Evolutionary conservation across 345 rosid species (phyloP), one percentile per base, ranked within the genome.

Genomic region (Carallia brachiata): DNA sequence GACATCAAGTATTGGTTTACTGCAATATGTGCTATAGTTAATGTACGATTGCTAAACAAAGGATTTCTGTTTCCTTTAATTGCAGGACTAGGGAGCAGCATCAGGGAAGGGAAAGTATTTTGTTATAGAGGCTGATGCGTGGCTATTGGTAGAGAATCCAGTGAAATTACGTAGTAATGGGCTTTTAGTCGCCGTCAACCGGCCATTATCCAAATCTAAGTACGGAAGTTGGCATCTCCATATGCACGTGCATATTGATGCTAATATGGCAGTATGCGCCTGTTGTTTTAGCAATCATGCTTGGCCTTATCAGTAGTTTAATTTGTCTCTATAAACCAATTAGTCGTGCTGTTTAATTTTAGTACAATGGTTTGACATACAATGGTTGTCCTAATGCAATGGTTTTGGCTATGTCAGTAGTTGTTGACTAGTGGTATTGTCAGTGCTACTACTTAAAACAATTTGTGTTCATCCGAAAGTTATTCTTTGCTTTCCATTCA

Each of bases 61-160:
- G 7, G 16, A n/a, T 27, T 36, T 6, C 2, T 9, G 61, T 16
- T 53, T 16, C 27, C 52, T 53, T 50, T 4, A 36, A 36, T 13
- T 62, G 60, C 73, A 70, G 73, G 73, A 62, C 17, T 70, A 62
- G 23, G 36, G 32, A 61, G 44, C 53, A 8, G 28, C 3, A 13
- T 57, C 27, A 36, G 47, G 61, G 53, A 62, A 36, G 47, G 61
- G 53, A 62, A 44, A 37, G 66, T 54, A 12, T 2, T 58, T 57
- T 48, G 19, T 44, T 54, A 12, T 19, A 16, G 23, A 37, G 36
- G 61, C 53, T 52, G 66, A 36, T 70, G 52, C 32, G 36, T n/a
- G 62, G 19, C 10, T 36, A 9, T 19, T 36, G n/a, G 60, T 58
- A 5, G 56, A 60, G 27, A 12, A 47, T 23, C 17, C 36, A 52